Evolutionary conservation across 176 grass and related monocot genomes (phyloP), one percentile per base, ranked within the genome.

Genomic region (Raddia distichophylla): DNA sequence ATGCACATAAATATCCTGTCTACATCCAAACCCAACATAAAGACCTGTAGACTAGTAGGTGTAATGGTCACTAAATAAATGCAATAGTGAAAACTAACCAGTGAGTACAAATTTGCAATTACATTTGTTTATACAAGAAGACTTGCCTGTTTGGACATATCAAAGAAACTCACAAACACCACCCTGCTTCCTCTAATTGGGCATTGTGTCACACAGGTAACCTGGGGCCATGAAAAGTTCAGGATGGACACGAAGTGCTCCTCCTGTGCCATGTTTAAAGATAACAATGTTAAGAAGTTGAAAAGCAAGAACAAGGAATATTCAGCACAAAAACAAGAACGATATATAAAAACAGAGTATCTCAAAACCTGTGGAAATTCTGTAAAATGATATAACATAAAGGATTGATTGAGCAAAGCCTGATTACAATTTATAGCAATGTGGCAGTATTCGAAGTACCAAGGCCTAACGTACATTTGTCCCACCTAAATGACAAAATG

Each of bases 211-310:
- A 94, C 86, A 80, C 95, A 98, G 32, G 86, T 83, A 55, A 94
- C 63, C 82, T 98, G 95, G 51, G 92, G 95, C 95, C 95, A 94
- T 48, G 92, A 87, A 73, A 98, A 93, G 63, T 80, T 80, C 81
- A 94, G 90, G 75, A 87, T 91, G 20, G 88, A 92, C 43, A 98
- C 57, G 44, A 86, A 88, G 78, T 98, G 95, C 42, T 98, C 95
- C 85, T 98, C 95, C 95, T 98, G 79, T 80, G 54, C 14, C 56
- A 74, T 40, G 51, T 78, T 19, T 48, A 81, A 73, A 8, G 43
- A 65, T 17, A 34, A 40, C 27, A 73, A 50, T 55, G 33, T 4
- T n/a, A 69, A 58, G 19, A 45, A 68, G 37, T 73, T 51, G 27
- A 27, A 27, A 64, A 54, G 57, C 44, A 57, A 55, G 49, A 58